Evolutionary conservation across 345 rosid genomes (phyloP).

Genomic region (Populus simonii): DNA sequence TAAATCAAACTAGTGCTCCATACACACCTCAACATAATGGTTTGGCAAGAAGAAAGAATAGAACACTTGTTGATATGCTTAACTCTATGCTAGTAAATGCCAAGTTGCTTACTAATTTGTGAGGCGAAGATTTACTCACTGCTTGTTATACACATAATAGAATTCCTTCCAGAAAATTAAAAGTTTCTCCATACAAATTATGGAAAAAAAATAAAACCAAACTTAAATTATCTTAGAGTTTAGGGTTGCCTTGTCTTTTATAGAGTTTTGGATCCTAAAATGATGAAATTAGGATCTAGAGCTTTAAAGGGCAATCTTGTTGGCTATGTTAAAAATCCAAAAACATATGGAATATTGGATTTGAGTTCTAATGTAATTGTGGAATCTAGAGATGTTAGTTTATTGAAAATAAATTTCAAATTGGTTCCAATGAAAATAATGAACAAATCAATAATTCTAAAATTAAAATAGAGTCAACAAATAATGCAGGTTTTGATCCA

Average conservation of each 20-base stretch:
- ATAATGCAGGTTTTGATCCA: not conserved
- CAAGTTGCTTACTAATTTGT: not conserved
- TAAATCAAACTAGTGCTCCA: not conserved
- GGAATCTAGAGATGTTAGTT: not conserved
- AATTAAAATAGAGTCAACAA: no score
- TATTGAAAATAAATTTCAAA: not conserved
- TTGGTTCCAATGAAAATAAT: no score
- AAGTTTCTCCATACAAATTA: not conserved
- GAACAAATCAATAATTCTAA: not conserved
- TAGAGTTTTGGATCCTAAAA: not conserved
- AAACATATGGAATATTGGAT: not conserved
- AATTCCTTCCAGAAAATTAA: not conserved
- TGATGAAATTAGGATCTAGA: not conserved
- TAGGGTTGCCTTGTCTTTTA: not conserved
- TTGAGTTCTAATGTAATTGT: not conserved
- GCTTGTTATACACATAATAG: not conserved
- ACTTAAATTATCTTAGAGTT: not conserved
- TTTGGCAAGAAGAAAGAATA: not conserved
- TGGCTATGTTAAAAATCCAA: not conserved
- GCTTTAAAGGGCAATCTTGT: not conserved
- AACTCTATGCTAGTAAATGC: not conserved
- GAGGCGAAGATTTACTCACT: not conserved
- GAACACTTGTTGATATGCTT: not conserved
- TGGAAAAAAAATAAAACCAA: not conserved
- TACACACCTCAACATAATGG: not conserved